Percentiles rank a stretch among this genome's conserved stretches.
Evolutionary conservation across 169 alveolate species (phyloP).

Genomic region (Cryptosporidium ryanae): DNA sequence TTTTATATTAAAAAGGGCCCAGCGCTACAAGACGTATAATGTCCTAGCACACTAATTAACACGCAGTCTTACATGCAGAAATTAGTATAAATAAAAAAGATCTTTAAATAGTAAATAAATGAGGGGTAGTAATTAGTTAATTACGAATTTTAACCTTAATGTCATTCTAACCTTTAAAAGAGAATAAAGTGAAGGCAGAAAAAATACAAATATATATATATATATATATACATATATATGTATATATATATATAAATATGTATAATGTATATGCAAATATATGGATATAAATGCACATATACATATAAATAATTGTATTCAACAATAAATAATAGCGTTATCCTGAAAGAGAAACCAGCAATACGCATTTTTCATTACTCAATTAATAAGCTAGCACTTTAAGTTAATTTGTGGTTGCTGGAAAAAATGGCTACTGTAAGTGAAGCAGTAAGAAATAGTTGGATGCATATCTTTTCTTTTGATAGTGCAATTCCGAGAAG

Average conservation of each 20-base stretch:
- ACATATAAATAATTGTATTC: too few relatives aligned
- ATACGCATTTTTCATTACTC: background rate
- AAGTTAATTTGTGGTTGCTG: background rate
- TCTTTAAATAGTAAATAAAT: constrained; percentile 46
- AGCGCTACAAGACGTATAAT: constrained; percentile 25
- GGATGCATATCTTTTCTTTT: constrained; percentile 74
- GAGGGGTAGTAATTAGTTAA: background rate
- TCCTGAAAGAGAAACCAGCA: background rate
- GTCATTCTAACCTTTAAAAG: background rate
- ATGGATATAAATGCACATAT: too few relatives aligned
- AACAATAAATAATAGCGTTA: too few relatives aligned
- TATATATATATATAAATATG: background rate
- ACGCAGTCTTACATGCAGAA: constrained; percentile 51
- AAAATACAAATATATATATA: background rate
- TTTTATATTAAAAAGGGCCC: background rate
- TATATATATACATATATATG: too few relatives aligned
- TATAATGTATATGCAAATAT: background rate
- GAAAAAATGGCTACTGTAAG: constrained; percentile 55
- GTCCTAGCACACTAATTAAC: constrained; percentile 60
- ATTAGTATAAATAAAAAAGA: constrained; percentile 1
- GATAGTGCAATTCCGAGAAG: constrained; percentile 74
- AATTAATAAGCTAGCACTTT: background rate
- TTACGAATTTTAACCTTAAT: too few relatives aligned
- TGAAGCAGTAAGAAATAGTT: constrained; percentile 70
- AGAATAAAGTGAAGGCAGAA: background rate